Conservation (phyloP, 164 flowering plant species). For the Echeveria elegans region DNA sequence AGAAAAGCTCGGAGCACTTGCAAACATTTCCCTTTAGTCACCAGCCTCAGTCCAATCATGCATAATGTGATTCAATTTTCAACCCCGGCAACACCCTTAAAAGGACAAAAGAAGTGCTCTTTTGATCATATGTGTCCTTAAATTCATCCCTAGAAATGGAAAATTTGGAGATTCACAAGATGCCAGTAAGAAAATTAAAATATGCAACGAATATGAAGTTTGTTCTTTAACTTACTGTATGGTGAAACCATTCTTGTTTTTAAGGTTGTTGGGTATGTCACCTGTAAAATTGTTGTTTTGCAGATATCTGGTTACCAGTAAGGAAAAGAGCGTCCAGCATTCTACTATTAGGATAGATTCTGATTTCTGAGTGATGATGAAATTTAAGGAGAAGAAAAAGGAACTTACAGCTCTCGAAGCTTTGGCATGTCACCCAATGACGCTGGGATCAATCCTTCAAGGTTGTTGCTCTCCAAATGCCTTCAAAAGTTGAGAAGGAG, state of each 20-base stretch:
- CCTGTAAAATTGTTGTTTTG: conserved; percentile 78
- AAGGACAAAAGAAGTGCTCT: not conserved
- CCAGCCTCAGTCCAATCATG: not conserved
- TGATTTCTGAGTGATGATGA: not conserved
- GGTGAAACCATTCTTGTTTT: no score
- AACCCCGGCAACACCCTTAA: not conserved
- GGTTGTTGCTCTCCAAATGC: conserved; percentile 66
- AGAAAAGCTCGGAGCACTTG: not conserved
- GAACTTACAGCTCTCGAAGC: no score
- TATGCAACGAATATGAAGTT: not conserved
- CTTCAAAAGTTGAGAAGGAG: conserved; percentile 26
- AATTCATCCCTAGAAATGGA: not conserved
- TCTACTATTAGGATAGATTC: not conserved
- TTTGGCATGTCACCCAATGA: no score
- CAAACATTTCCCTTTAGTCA: not conserved
- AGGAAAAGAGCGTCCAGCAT: not conserved
- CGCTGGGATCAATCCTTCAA: conserved; percentile 53
- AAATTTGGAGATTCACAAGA: not conserved
- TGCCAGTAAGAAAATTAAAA: not conserved
- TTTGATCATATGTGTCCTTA: not conserved
- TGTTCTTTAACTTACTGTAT: no score
- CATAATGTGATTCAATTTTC: not conserved
- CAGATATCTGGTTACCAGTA: conserved; percentile 40
- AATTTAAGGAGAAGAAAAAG: not conserved
- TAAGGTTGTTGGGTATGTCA: no score